A percentile compares a stretch with the other conserved stretches of the same genome.
phyloP scores from a whole-genome alignment of 116 monocot genomes.

The Trichopus zeylanicus region DNA sequence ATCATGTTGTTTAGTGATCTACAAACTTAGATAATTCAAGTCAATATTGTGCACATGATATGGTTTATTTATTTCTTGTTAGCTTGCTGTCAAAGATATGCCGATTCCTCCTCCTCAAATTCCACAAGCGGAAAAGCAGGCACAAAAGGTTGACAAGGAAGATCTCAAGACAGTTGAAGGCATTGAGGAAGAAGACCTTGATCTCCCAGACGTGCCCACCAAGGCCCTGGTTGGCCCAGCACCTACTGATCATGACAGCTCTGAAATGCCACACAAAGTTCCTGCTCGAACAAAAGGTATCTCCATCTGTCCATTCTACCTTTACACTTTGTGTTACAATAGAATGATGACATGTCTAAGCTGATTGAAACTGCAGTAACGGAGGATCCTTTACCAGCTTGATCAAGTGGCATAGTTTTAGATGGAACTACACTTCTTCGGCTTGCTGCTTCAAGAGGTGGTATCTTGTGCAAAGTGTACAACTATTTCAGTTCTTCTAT shows the following conservation, averaged over 20 bases:
- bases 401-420: neutral
- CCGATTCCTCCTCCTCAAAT: constrained; percentile 24
- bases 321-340: neutral
- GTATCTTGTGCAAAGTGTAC: neutral
- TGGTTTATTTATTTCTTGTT: neutral
- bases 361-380: constrained; percentile 35
- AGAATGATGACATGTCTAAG: neutral
- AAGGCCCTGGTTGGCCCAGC: constrained; percentile 12
- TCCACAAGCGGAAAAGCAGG: constrained; percentile 7
- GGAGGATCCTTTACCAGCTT: constrained; percentile 55
- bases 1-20: neutral
- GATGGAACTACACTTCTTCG: neutral
- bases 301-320: constrained; percentile 7
- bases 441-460: neutral
- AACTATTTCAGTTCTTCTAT: too few relatives aligned
- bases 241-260: neutral
- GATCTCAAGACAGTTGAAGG: neutral
- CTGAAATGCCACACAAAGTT: constrained; percentile 9
- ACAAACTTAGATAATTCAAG: neutral
- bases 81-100: constrained; percentile 42
- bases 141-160: neutral
- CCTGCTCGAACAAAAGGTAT: constrained; percentile 38
- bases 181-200: constrained; percentile 27
- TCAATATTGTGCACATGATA: neutral
- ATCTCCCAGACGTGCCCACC: constrained; percentile 62